Evolutionary conservation across 2,329 filamentous ascomycete genomes (phyloP), one percentile per base, ranked within the genome.

Genomic region (Leptographium procerum): DNA sequence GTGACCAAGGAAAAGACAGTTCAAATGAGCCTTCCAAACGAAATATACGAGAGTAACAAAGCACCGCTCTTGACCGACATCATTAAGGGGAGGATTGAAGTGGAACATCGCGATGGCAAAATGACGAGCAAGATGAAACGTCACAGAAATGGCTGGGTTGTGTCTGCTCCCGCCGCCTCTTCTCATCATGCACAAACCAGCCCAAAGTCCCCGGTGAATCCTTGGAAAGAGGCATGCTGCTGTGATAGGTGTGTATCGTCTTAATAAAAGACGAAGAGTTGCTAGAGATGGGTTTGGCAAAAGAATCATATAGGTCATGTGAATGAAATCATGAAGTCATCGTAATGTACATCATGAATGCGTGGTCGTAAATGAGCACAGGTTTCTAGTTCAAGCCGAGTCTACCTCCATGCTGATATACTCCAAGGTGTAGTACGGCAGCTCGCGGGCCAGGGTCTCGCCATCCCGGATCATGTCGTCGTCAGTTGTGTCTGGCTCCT

Each of bases 361-460:
- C 19, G 40, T 26, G n/a, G 22, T 48, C 45, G 19, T 48, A 31
- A 51, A 11, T 29, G 8, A 50, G 26, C 16, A 34, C 19, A 43
- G 40, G 40, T 22, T 16, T 43, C 40, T 34, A 34, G n/a, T 19
- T 58, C 45, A 58, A 1, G 57, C 45, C 43, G 71, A 72, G 59
- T 77, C 75, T 57, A 79, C 70, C 62, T 80, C 77, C 75, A 80
- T 79, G 60, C 74, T 75, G 65, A 77, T 76, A 57, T 78, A 76
- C 64, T 79, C 75, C 60, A 77, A 70, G 2, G 71, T 71, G 62
- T 73, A 79, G 64, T 78, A 79, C 1, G 78, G 78, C 13, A 81
- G 67, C 65, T 80, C 76, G 55, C 71, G 71, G 5, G 76, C 76
- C 22, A 79, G 68, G n/a, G 69, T 66, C 56, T 74, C 70, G 26